Evolutionary conservation across 768 basidiomycete genomes (phyloP).

Genomic region (Leccinellum albellum): DNA sequence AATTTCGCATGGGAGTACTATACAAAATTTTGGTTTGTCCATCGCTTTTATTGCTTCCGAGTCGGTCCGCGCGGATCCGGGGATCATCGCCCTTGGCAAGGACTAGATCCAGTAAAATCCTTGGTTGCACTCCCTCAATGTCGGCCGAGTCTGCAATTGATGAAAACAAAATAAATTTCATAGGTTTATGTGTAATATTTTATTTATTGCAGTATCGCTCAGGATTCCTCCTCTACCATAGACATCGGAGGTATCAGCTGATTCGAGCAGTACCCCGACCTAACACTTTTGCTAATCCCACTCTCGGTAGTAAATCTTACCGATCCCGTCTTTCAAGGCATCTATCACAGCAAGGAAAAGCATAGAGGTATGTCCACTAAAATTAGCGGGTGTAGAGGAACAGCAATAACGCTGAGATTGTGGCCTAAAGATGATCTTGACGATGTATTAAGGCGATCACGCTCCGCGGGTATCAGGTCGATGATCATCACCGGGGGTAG

Average conservation of each 20-base stretch:
- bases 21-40: too few species aligned
- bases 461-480: slow-evolving; percentile 56
- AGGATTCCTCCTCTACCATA: slow-evolving; percentile 8
- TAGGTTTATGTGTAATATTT: slow-evolving; percentile 28
- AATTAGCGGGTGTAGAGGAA: not conserved
- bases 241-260: slow-evolving; percentile 38
- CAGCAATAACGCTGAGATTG: not conserved
- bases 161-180: slow-evolving; percentile 27
- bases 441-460: slow-evolving; percentile 52
- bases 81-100: too few species aligned
- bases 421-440: slow-evolving; percentile 54
- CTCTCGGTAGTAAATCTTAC: slow-evolving; percentile 45
- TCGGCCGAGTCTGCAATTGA: not conserved
- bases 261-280: not conserved
- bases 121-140: not conserved
- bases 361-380: slow-evolving; percentile 41
- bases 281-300: not conserved
- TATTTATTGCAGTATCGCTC: not conserved
- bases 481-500: slow-evolving; percentile 79
- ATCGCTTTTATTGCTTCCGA: too few species aligned
- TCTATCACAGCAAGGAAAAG: slow-evolving; percentile 45
- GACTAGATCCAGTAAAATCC: too few species aligned
- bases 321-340: slow-evolving; percentile 54
- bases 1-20: too few species aligned
- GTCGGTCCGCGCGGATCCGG: too few species aligned